These are phyloP conservation scores for Glycine tomentella DNA, from an alignment of 306 rosid species.

Conservation along the genomic window DNA sequence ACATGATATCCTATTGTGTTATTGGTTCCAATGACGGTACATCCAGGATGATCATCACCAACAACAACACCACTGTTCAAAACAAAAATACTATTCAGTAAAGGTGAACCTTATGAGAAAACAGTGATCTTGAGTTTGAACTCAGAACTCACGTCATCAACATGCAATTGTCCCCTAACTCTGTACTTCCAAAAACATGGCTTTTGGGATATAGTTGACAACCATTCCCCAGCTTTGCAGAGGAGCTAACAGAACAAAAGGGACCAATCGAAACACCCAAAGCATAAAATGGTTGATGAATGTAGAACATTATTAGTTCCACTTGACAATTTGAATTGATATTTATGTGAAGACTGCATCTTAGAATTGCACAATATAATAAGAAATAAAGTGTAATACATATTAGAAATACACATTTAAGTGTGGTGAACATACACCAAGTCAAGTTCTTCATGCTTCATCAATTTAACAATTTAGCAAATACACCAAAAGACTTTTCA, in stretches of 20 bases:
- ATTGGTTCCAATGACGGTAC: slow-evolving; percentile 73
- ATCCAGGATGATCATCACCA: slow-evolving; percentile 91
- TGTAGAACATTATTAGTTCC: slow-evolving; percentile 11
- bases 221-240: slow-evolving; percentile 74
- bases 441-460: no score
- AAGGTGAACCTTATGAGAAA: slow-evolving; percentile 27
- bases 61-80: slow-evolving; percentile 87
- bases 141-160: no score
- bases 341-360: no score
- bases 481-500: no score
- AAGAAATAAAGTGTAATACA: no score
- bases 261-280: slow-evolving; percentile 94
- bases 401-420: no score
- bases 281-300: slow-evolving; percentile 25
- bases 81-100: background rate
- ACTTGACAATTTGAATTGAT: no score
- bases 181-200: slow-evolving; percentile 83
- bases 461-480: no score
- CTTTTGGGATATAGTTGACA: slow-evolving; percentile 81
- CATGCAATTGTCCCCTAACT: slow-evolving; percentile 76
- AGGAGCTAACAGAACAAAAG: slow-evolving; percentile 87
- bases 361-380: no score
- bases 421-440: no score
- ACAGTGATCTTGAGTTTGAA: no score
- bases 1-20: slow-evolving; percentile 91